A percentile compares a stretch with the other conserved stretches of the same genome.
Evolutionary conservation across 148 eudicot species (phyloP).

Genomic region (Dianthus caryophyllus): DNA sequence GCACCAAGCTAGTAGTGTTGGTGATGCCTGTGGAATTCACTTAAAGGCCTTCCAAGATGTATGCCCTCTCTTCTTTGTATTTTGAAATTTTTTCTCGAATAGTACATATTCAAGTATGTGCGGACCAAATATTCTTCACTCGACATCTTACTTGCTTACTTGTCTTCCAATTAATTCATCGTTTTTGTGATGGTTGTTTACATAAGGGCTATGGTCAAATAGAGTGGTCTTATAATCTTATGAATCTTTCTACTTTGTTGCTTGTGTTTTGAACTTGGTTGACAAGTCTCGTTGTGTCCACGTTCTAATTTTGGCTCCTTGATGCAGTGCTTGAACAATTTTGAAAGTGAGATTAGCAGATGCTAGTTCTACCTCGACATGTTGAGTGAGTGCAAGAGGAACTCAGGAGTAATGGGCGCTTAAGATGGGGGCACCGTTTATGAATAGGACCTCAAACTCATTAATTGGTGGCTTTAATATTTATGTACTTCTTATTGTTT

Average conservation of each 20-base stretch:
- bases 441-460: slow-evolving; percentile 3
- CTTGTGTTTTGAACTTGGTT: background rate
- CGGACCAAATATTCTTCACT: too few relatives aligned
- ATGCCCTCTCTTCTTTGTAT: slow-evolving; percentile 14
- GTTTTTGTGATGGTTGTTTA: too few relatives aligned
- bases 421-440: slow-evolving; percentile 14
- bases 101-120: too few relatives aligned
- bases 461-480: slow-evolving; percentile 15
- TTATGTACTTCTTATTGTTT: too few relatives aligned
- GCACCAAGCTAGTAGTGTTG: slow-evolving; percentile 27
- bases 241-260: too few relatives aligned
- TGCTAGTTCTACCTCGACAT: slow-evolving; percentile 95
- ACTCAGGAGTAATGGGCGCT: slow-evolving; percentile 50
- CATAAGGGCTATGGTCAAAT: too few relatives aligned
- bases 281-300: too few relatives aligned
- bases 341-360: slow-evolving; percentile 71
- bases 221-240: too few relatives aligned
- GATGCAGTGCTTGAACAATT: slow-evolving; percentile 36
- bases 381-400: slow-evolving; percentile 70
- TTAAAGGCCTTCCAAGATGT: slow-evolving; percentile 83
- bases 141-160: too few relatives aligned
- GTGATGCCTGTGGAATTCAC: slow-evolving; percentile 63
- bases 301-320: background rate
- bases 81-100: background rate
- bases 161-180: too few relatives aligned